Conservation (phyloP, 179 eudicot genomes). For the Amaranthus tricolor region DNA sequence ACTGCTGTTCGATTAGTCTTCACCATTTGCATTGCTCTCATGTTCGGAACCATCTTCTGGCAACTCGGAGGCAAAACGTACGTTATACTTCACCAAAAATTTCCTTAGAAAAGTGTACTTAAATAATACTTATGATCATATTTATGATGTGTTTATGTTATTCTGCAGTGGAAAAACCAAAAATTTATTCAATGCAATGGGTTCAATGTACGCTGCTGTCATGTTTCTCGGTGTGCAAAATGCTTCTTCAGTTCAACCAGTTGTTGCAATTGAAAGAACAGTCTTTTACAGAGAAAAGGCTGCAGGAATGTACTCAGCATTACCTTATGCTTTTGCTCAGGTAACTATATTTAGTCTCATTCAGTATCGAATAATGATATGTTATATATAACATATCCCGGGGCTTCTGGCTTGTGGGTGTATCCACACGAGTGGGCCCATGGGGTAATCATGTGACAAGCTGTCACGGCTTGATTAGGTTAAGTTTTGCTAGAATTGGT, state of each 20-base stretch:
- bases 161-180: constrained; percentile 26
- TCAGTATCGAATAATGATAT: neutral
- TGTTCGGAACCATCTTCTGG: constrained; percentile 69
- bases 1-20: constrained; percentile 44
- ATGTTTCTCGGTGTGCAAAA: constrained; percentile 62
- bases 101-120: neutral
- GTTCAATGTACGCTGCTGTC: constrained; percentile 72
- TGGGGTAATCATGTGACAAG: too few relatives aligned
- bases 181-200: constrained; percentile 63
- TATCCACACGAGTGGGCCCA: too few relatives aligned
- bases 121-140: neutral
- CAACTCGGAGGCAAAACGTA: constrained; percentile 60
- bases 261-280: constrained; percentile 61
- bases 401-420: too few relatives aligned
- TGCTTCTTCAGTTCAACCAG: constrained; percentile 61
- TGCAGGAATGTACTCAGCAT: constrained; percentile 77
- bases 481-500: too few relatives aligned
- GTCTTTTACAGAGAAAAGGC: constrained; percentile 85
- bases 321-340: constrained; percentile 83
- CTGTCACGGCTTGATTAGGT: too few relatives aligned
- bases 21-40: constrained; percentile 34
- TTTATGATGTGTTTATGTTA: neutral
- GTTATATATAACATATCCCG: neutral
- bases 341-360: constrained; percentile 19
- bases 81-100: constrained; percentile 1